Conservation (phyloP, 2,329 filamentous ascomycete genomes). For the Botrytis galanthina region DNA sequence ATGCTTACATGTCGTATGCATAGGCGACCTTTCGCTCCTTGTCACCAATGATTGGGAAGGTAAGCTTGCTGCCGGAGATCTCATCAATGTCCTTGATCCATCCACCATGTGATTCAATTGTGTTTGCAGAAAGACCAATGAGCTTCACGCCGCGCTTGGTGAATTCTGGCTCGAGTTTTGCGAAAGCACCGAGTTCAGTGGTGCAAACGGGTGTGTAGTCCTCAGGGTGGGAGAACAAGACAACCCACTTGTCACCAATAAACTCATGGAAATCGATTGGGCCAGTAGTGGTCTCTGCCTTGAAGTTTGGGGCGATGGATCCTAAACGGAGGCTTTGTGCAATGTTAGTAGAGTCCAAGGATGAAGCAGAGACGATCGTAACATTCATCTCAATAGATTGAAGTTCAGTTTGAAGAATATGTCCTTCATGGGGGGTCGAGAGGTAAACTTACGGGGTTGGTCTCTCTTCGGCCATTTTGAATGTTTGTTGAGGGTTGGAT, state of each 20-base stretch:
- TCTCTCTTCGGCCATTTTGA: conserved; percentile 27
- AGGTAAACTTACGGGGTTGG: conserved; percentile 26
- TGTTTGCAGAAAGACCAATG: conserved; percentile 87
- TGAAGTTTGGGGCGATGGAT: conserved; percentile 73
- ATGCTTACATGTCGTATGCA: conserved; percentile 71
- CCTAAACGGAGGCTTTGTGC: conserved; percentile 60
- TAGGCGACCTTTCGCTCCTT: conserved; percentile 75
- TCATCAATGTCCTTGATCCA: conserved; percentile 92
- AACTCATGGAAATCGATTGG: conserved; percentile 82
- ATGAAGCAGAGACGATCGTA: neutral
- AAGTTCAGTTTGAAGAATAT: neutral
- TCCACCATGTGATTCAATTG: conserved; percentile 74
- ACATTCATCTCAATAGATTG: neutral
- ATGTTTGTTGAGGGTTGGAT: neutral
- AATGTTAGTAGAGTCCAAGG: neutral
- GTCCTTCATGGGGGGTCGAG: neutral
- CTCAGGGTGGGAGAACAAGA: conserved; percentile 82
- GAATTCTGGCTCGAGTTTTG: conserved; percentile 86
- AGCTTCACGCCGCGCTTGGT: conserved; percentile 84
- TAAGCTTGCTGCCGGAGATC: conserved; percentile 66
- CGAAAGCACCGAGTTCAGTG: conserved; percentile 90
- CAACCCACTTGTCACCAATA: conserved; percentile 74
- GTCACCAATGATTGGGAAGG: conserved; percentile 80
- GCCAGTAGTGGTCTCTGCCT: conserved; percentile 75
- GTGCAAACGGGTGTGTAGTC: conserved; percentile 97